Evolutionary conservation across 208 protist species (phyloP).

Genomic region (Trypanosomatidae sp.): DNA sequence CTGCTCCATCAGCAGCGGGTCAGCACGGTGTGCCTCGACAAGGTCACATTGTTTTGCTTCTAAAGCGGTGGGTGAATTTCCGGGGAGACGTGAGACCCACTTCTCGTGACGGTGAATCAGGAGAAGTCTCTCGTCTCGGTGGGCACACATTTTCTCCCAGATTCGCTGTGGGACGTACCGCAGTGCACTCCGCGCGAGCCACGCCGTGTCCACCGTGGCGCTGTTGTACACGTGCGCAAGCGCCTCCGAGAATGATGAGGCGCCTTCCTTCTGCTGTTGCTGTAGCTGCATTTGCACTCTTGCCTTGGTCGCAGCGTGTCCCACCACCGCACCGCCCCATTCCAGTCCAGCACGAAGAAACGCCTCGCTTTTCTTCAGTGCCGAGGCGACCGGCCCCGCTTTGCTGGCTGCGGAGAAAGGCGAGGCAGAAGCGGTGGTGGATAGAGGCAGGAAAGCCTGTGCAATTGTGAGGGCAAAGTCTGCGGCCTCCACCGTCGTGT

Average conservation of each 20-base stretch:
- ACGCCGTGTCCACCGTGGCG: slow-evolving; percentile 55
- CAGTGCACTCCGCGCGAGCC: slow-evolving; percentile 53
- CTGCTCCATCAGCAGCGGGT: slow-evolving; percentile 43
- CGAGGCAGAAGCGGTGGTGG: slow-evolving; percentile 6
- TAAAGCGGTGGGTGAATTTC: not conserved
- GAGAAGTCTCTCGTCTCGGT: slow-evolving; percentile 10
- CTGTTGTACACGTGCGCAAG: slow-evolving; percentile 52
- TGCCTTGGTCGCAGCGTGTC: slow-evolving; percentile 21
- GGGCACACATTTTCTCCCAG: slow-evolving; percentile 48
- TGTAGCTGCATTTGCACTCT: slow-evolving; percentile 27
- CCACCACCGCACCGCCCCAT: slow-evolving; percentile 31
- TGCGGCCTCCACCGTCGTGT: slow-evolving; percentile 48
- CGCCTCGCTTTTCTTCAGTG: slow-evolving; percentile 11
- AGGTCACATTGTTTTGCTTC: not conserved
- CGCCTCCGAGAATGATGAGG: not conserved
- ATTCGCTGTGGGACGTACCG: slow-evolving; percentile 50
- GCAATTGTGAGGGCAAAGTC: slow-evolving; percentile 50
- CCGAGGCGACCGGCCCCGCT: not conserved
- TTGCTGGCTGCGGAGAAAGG: not conserved
- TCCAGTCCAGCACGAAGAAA: slow-evolving; percentile 26
- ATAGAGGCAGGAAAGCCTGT: slow-evolving; percentile 54
- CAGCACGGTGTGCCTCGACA: slow-evolving; percentile 8
- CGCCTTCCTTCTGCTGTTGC: slow-evolving; percentile 25
- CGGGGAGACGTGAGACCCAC: slow-evolving; percentile 17
- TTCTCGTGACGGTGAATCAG: slow-evolving; percentile 27